A percentile compares a stretch with the other conserved stretches of the same genome.
phyloP scores from a whole-genome alignment of 1,139 yeast species.

The Cylindricascospora bacillispora region DNA sequence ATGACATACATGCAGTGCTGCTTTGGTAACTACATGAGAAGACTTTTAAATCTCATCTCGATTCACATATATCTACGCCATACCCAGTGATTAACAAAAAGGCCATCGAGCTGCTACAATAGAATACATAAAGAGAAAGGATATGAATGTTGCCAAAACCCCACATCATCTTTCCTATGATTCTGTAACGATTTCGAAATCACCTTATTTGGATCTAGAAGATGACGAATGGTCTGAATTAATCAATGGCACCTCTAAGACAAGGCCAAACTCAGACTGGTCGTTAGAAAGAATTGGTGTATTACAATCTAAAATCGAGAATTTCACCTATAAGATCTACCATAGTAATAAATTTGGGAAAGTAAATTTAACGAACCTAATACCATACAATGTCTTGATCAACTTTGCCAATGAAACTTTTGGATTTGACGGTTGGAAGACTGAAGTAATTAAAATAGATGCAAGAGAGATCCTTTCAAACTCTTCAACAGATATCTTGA shows the following conservation, averaged over 20 bases:
- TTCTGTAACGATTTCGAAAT: too few relatives aligned
- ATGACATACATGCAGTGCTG: too few relatives aligned
- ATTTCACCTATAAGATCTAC: conserved; percentile 17
- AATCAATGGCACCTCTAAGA: conserved; percentile 10
- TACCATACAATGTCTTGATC: conserved; percentile 21
- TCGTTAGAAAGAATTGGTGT: conserved; percentile 19
- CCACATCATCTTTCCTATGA: too few relatives aligned
- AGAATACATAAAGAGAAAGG: too few relatives aligned
- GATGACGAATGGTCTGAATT: too few relatives aligned
- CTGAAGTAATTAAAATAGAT: conserved; percentile 18
- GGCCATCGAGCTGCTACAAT: too few relatives aligned
- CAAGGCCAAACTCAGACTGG: conserved; percentile 25
- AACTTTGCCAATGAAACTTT: conserved; percentile 23
- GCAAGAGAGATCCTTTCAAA: conserved; percentile 9
- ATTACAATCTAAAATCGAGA: conserved; percentile 20
- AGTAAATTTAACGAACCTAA: conserved; percentile 18
- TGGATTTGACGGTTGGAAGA: conserved; percentile 25
- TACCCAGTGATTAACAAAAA: too few relatives aligned
- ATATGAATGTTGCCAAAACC: too few relatives aligned
- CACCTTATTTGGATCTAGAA: too few relatives aligned
- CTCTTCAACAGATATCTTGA: neutral
- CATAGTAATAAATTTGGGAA: conserved; percentile 21
- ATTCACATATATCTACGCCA: too few relatives aligned
- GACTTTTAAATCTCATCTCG: too few relatives aligned
- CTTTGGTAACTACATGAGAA: too few relatives aligned